These are phyloP conservation scores for Talaromyces sp. DNA, from an alignment of 2,329 filamentous ascomycete species.

Conservation along the genomic window DNA sequence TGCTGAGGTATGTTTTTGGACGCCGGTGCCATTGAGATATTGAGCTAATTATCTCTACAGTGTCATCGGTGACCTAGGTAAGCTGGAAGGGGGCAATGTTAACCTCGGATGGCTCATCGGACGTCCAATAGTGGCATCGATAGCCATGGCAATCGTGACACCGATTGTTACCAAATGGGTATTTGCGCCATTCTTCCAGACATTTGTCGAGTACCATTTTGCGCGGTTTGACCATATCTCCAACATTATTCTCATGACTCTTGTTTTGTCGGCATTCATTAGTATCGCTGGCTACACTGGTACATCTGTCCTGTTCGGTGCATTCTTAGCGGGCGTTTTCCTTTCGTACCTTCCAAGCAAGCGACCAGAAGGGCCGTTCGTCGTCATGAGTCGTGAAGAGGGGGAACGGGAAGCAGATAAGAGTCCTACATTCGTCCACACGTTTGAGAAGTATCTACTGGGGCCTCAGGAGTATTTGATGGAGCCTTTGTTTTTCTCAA, in stretches of 20 bases:
- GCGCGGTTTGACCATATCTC: conserved; percentile 37
- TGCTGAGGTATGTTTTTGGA: conserved; percentile 23
- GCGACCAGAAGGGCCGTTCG: conserved; percentile 40
- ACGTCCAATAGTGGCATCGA: conserved; percentile 43
- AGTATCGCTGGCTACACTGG: conserved; percentile 40
- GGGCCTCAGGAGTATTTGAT: conserved; percentile 38
- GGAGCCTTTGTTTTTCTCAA: conserved; percentile 37
- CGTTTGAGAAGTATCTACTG: conserved; percentile 42
- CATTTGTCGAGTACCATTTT: conserved; percentile 38
- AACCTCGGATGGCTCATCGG: conserved; percentile 44
- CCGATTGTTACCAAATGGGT: conserved; percentile 42
- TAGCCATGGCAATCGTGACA: conserved; percentile 38
- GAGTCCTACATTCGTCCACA: conserved; percentile 43
- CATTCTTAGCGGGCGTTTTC: conserved; percentile 41
- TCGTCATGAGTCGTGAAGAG: conserved; percentile 37
- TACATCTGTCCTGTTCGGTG: conserved; percentile 43
- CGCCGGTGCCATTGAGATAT: no score
- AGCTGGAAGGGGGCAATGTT: conserved; percentile 20
- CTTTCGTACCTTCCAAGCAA: conserved; percentile 42
- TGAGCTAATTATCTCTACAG: conserved; percentile 13
- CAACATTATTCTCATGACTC: conserved; percentile 39
- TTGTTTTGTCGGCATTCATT: conserved; percentile 36
- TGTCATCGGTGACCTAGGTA: conserved; percentile 37
- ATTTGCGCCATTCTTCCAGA: conserved; percentile 42
- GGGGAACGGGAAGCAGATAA: conserved; percentile 37